phyloP scores from a whole-genome alignment of 2,329 filamentous ascomycete species.

The Ophiostoma australiae region DNA sequence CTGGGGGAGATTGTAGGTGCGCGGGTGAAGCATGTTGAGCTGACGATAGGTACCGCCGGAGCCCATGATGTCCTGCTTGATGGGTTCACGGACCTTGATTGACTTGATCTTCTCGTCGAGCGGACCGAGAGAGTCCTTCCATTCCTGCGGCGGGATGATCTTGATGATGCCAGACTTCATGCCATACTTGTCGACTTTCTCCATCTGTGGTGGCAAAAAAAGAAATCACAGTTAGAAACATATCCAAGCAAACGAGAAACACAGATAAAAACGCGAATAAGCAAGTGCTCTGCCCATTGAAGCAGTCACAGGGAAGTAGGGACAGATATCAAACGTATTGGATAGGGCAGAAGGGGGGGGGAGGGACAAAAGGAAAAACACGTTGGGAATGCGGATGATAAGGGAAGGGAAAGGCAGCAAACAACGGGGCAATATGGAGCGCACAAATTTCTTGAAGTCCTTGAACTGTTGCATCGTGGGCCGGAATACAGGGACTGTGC shows the following conservation, averaged over 20 bases:
- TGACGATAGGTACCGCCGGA: slow-evolving; percentile 94
- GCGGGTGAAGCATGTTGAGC: slow-evolving; percentile 92
- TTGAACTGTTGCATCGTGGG: slow-evolving; percentile 93
- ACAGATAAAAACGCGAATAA: slow-evolving; percentile 27
- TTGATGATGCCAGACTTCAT: slow-evolving; percentile 98
- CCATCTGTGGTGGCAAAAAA: slow-evolving; percentile 46
- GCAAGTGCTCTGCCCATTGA: slow-evolving; percentile 9
- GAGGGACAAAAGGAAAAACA: not conserved
- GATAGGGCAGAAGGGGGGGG: not conserved
- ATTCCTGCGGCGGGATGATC: slow-evolving; percentile 88
- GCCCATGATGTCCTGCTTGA: slow-evolving; percentile 97
- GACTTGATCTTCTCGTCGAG: slow-evolving; percentile 84
- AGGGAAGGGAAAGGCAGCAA: slow-evolving; percentile 5
- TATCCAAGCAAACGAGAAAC: slow-evolving; percentile 31
- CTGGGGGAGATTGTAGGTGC: slow-evolving; percentile 93
- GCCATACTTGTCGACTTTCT: slow-evolving; percentile 84
- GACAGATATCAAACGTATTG: not conserved
- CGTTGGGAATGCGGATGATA: slow-evolving; percentile 1
- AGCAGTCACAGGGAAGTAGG: not conserved
- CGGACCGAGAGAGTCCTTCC: slow-evolving; percentile 73
- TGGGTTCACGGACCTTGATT: slow-evolving; percentile 91
- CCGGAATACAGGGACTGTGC: slow-evolving; percentile 87
- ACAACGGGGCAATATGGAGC: slow-evolving; percentile 31
- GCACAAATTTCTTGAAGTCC: slow-evolving; percentile 85
- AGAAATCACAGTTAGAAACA: slow-evolving; percentile 15